Base-by-base conservation (phyloP, 257 asterid genomes). In the Gentiana dahurica region DNA sequence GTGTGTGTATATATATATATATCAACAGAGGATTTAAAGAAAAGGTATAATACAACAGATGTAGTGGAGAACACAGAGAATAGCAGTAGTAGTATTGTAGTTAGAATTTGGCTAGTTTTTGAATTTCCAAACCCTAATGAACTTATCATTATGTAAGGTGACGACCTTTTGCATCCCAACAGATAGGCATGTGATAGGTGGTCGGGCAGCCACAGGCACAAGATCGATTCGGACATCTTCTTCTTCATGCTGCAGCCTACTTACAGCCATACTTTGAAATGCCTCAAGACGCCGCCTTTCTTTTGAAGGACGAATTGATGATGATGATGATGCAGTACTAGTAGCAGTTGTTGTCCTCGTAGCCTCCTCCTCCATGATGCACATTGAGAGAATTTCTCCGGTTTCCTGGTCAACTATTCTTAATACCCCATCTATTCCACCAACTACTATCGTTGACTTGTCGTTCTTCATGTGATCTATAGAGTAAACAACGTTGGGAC, bases 91-190 rank as follows among this genome's bases (percentile, higher is more conserved):
- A 41, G 46, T 7, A 41, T 2, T 41, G 46, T 7, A 41, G 46
- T 41, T 2, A 41, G 9, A 1, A 41, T 5, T 5, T 10, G 9
- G 2, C 46, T 41, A 41, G 6, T 2, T 7, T 10, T 41, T 41
- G 46, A 75, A 75, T 60, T 69, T 87, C 98, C 98, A 91, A 12
- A 87, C 85, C 60, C 85, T 75, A 54, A 91, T 53, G 69, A 54
- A 63, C 4, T 45, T 75, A 43, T 79, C 88, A 63, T 75, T 58
- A 55, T 91, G 95, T 34, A 82, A 60, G 9, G 95, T 85, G 12
- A 88, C 94, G 48, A 91, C 79, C 71, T 91, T 91, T 81, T 85
- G 84, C 97, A 91, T 85, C 60, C 98, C 97, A 9, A 83, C 97
- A 45, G 90, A 94, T 79, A 87, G 77, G 69, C 91, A 76, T 7